Conservation (phyloP, 345 rosid genomes). For the Raphanus raphanistrum region DNA sequence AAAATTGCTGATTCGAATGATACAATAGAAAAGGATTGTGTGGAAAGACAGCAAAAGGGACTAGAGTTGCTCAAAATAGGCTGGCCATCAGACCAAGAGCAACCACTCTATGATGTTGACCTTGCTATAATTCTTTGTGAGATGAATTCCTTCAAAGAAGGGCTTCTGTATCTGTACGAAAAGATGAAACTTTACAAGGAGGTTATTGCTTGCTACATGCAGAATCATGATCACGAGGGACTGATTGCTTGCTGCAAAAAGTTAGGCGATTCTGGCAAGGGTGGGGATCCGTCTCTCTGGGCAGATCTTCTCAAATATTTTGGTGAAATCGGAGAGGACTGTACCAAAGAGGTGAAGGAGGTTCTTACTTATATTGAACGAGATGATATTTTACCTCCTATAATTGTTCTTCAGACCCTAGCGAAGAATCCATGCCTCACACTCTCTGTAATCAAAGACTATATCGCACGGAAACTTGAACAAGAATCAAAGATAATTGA, state of each 20-base stretch:
- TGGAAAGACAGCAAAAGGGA: conserved; percentile 75
- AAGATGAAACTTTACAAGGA: conserved; percentile 96
- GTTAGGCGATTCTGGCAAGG: conserved; percentile 87
- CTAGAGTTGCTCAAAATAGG: conserved; percentile 67
- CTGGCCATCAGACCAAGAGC: conserved; percentile 86
- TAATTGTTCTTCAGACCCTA: conserved; percentile 88
- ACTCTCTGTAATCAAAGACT: conserved; percentile 93
- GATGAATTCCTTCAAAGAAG: conserved; percentile 86
- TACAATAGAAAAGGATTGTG: conserved; percentile 41
- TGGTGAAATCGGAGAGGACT: conserved; percentile 98
- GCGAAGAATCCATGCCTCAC: conserved; percentile 95
- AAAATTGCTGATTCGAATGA: conserved; percentile 41
- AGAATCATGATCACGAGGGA: conserved; percentile 92
- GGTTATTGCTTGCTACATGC: conserved; percentile 98
- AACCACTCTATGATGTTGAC: conserved; percentile 93
- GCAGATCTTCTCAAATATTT: conserved; percentile 96
- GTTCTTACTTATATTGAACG: conserved; percentile 84
- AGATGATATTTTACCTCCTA: conserved; percentile 95
- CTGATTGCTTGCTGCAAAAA: conserved; percentile 93
- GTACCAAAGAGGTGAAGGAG: conserved; percentile 95
- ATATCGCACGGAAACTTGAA: conserved; percentile 92
- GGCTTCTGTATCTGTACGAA: conserved; percentile 85
- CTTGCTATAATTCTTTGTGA: conserved; percentile 96
- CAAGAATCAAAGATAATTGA: conserved; percentile 92
- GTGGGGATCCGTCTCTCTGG: conserved; percentile 97